Evolutionary conservation across 2,329 filamentous ascomycete genomes (phyloP).

Genomic region (Fusarium napiforme): DNA sequence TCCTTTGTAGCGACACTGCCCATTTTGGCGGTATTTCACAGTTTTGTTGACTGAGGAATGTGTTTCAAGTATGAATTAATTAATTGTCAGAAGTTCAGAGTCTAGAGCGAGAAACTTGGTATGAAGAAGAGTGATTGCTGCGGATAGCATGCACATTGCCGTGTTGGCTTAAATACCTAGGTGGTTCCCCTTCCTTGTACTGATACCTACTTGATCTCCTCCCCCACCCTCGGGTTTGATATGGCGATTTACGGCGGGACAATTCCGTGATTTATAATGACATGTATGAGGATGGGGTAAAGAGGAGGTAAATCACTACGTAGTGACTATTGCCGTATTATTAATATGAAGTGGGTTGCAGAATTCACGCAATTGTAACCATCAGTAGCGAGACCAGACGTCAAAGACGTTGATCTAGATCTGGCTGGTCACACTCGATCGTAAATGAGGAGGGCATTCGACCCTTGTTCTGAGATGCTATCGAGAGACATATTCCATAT

Average conservation of each 20-base stretch:
- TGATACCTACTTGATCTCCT: not conserved
- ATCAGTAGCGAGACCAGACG: not conserved
- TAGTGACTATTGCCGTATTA: not conserved
- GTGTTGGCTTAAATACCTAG: conserved; percentile 8
- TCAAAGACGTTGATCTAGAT: not conserved
- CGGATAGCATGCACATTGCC: not conserved
- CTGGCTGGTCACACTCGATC: not conserved
- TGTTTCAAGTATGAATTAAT: not conserved
- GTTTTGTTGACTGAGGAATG: not conserved
- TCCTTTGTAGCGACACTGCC: conserved; percentile 31
- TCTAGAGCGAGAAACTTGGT: not conserved
- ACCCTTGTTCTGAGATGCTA: not conserved
- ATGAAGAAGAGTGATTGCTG: not conserved
- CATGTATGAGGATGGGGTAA: not conserved
- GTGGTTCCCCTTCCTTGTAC: not conserved
- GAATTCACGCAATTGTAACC: not conserved
- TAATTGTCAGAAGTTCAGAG: not conserved
- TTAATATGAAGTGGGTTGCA: not conserved
- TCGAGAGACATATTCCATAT: not conserved
- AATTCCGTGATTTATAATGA: conserved; percentile 32
- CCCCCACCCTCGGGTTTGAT: conserved; percentile 4
- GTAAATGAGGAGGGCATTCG: not conserved
- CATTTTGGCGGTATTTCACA: conserved; percentile 17
- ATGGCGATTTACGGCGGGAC: conserved; percentile 32
- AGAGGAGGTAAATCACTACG: not conserved